phyloP scores from a whole-genome alignment of 805 yeast species.

The Geotrichum ghanense region DNA sequence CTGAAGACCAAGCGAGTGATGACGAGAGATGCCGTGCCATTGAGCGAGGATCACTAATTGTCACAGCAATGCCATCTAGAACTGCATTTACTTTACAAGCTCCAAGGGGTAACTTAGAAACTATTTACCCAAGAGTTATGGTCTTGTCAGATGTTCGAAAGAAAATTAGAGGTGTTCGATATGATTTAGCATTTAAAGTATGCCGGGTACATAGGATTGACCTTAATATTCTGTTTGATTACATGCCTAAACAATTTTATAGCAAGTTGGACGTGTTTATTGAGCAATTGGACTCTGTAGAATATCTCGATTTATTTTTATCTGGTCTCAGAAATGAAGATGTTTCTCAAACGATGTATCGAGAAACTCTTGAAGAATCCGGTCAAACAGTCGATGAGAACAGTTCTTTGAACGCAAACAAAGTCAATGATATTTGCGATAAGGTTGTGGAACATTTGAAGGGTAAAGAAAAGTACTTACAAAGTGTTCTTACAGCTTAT shows the following conservation, averaged over 20 bases:
- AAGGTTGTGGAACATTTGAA: conserved; percentile 39
- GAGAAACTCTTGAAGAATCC: conserved; percentile 41
- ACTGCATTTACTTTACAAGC: conserved; percentile 83
- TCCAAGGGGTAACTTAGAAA: conserved; percentile 92
- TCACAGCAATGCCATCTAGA: conserved; percentile 69
- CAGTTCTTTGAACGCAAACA: conserved; percentile 12
- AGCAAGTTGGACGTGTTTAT: conserved; percentile 56
- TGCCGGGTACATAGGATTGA: conserved; percentile 91
- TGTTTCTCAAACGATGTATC: conserved; percentile 70
- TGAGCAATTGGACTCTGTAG: conserved; percentile 57
- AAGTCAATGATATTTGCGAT: conserved; percentile 70
- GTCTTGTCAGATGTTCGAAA: conserved; percentile 74
- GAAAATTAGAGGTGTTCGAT: conserved; percentile 45
- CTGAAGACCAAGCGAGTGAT: conserved; percentile 24
- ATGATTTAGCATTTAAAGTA: conserved; percentile 61
- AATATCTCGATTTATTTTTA: conserved; percentile 74
- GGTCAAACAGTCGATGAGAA: not conserved
- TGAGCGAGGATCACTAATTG: conserved; percentile 85
- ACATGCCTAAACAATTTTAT: conserved; percentile 59
- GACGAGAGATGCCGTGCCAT: conserved; percentile 84
- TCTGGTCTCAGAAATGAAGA: conserved; percentile 81
- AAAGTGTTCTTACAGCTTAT: conserved; percentile 77
- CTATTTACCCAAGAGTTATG: conserved; percentile 87
- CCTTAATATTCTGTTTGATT: conserved; percentile 81
- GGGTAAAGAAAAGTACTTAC: conserved; percentile 49